Percentiles rank a stretch among this genome's conserved stretches.
Conservation (phyloP, 2,329 filamentous ascomycete species). For the Ceratocystis cubensis region DNA sequence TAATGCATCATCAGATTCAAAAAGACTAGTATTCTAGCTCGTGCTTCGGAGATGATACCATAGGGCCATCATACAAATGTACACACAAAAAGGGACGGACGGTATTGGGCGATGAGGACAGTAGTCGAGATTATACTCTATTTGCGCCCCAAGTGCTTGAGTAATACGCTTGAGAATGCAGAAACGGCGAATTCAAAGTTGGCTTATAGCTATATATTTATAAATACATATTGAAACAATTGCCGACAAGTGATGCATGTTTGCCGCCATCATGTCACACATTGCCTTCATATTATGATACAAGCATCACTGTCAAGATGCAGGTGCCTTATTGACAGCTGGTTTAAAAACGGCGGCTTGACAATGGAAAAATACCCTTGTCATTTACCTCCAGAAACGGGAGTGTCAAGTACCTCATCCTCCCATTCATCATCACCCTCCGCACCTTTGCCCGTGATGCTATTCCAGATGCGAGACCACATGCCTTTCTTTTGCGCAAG, state of each 20-base stretch:
- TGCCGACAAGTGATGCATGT: neutral
- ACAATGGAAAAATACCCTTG: neutral
- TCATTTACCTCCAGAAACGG: conserved; percentile 2
- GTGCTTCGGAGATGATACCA: too few species aligned
- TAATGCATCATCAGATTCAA: too few species aligned
- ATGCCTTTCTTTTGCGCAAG: conserved; percentile 89
- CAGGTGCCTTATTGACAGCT: neutral
- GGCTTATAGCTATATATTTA: neutral
- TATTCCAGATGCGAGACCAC: conserved; percentile 69
- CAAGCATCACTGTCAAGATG: neutral
- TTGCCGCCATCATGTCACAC: neutral
- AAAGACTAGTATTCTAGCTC: too few species aligned
- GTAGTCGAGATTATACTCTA: too few species aligned
- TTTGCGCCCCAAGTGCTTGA: too few species aligned
- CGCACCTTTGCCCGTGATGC: conserved; percentile 45
- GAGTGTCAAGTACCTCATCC: conserved; percentile 38
- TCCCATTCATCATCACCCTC: conserved; percentile 45
- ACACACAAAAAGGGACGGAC: too few species aligned
- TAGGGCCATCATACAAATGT: too few species aligned
- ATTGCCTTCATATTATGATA: conserved; percentile 1
- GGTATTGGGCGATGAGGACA: too few species aligned
- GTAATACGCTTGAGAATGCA: too few species aligned
- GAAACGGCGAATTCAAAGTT: too few species aligned
- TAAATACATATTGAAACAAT: neutral
- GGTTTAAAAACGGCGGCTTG: neutral